Evolutionary conservation across 208 protist species (phyloP), one percentile per base, ranked within the genome.

Genomic region (Leishmania gerbilli): DNA sequence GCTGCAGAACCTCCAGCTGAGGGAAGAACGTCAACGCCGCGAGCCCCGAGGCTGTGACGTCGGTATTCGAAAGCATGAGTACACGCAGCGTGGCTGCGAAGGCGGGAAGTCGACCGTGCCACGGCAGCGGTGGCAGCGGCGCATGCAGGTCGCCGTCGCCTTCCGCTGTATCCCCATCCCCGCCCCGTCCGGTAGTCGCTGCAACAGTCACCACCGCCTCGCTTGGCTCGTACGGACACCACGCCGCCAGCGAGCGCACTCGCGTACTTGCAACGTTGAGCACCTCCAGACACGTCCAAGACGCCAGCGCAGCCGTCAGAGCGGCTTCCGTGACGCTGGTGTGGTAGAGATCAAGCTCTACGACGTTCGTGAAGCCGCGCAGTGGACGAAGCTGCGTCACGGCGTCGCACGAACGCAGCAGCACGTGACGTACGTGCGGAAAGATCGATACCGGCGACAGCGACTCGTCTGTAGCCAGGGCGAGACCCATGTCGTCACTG

Each of bases 331-430:
- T 82, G 45, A 93, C 79, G 60, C 49, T 77, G n/a, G 90, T 93
- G 86, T 93, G 90, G 76, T 93, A 88, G 2, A 93, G 81, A 58
- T 93, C 90, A 34, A 93, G 86, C 71, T 91, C 86, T 45, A 78
- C 80, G 3, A 93, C 79, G 15, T 76, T 76, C 19, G 79, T 79
- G 42, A 90, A 65, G 8, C 76, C 55, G 19, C 74, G 72, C 42
- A 93, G 81, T 27, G 84, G 71, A 0, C 40, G 40, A 37, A 93
- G 80, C 40, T 89, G 74, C 27, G 55, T 60, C 27, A 93, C 71
- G 27, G 79, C 82, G 31, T 90, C 86, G 62, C 90, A 93, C 4
- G 86, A 90, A 31, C 89, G 88, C 60, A 93, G 71, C 15, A 84
- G 72, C 0, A 93, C 68, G 45, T 86, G 82, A 0, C 69, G 74